Conservation (phyloP, 176 grass and related monocot species). For the Bothriochloa decipiens region DNA sequence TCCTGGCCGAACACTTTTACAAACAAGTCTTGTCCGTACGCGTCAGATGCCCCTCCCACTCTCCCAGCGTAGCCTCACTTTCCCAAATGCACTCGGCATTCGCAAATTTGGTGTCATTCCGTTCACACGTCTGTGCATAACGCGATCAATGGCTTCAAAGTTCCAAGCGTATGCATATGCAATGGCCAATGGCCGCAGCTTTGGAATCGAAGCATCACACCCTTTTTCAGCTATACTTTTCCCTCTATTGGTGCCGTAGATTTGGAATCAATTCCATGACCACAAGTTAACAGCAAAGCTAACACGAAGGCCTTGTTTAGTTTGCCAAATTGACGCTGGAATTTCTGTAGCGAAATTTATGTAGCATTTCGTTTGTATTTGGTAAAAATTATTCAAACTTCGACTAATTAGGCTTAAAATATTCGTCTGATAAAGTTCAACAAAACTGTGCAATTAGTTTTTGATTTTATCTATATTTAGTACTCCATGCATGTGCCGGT, state of each 20-base stretch:
- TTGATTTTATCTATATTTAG: no score
- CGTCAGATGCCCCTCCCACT: neutral
- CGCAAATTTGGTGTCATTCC: no score
- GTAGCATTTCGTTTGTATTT: no score
- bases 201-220: neutral
- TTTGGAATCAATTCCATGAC: constrained; percentile 37
- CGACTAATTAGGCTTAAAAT: no score
- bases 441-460: no score
- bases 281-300: neutral
- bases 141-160: neutral
- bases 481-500: no score
- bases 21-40: neutral
- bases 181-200: no score
- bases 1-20: neutral
- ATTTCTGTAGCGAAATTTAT: no score
- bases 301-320: no score
- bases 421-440: no score
- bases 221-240: constrained; percentile 2
- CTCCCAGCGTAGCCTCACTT: neutral
- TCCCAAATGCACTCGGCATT: neutral
- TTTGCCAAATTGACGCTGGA: no score
- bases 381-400: no score
- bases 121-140: neutral
- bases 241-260: neutral
- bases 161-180: neutral